Evolutionary conservation across 208 protist species (phyloP).

Genomic region (Leishmania martiniquensis): DNA sequence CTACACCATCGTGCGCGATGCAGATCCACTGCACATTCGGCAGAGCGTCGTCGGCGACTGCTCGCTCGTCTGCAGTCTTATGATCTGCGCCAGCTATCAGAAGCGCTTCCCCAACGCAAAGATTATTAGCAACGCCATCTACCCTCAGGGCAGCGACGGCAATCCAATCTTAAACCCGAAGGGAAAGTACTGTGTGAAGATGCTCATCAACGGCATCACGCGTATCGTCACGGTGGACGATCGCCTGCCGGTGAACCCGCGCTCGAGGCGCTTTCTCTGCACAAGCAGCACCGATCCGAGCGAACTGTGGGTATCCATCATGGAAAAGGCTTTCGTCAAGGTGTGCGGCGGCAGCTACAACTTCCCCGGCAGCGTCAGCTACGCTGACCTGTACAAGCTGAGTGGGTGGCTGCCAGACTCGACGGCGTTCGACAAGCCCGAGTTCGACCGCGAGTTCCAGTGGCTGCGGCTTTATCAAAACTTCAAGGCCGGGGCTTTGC

Average conservation of each 20-base stretch:
- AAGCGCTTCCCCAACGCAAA: constrained; percentile 81
- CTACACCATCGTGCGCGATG: constrained; percentile 59
- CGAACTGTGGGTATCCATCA: constrained; percentile 83
- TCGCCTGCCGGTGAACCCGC: constrained; percentile 65
- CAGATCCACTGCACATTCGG: constrained; percentile 80
- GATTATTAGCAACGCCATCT: constrained; percentile 90
- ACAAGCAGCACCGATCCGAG: constrained; percentile 46
- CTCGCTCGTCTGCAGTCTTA: constrained; percentile 82
- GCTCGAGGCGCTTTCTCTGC: constrained; percentile 37
- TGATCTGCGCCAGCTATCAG: constrained; percentile 80
- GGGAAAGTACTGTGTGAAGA: constrained; percentile 92
- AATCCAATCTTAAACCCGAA: constrained; percentile 82
- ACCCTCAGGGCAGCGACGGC: constrained; percentile 78
- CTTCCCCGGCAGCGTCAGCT: constrained; percentile 83
- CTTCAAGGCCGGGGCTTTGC: constrained; percentile 61
- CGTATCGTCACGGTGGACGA: constrained; percentile 91
- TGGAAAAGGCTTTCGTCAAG: constrained; percentile 91
- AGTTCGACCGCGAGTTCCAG: constrained; percentile 72
- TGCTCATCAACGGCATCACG: constrained; percentile 93
- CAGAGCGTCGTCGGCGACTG: constrained; percentile 91
- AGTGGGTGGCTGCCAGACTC: constrained; percentile 89
- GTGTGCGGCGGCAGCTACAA: constrained; percentile 87
- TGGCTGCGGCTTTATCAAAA: constrained; percentile 69
- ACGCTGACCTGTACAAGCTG: constrained; percentile 89
- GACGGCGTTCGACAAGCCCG: constrained; percentile 34